phyloP scores from a whole-genome alignment of 2,329 filamentous ascomycete species.

The Xylariaceae sp. region DNA sequence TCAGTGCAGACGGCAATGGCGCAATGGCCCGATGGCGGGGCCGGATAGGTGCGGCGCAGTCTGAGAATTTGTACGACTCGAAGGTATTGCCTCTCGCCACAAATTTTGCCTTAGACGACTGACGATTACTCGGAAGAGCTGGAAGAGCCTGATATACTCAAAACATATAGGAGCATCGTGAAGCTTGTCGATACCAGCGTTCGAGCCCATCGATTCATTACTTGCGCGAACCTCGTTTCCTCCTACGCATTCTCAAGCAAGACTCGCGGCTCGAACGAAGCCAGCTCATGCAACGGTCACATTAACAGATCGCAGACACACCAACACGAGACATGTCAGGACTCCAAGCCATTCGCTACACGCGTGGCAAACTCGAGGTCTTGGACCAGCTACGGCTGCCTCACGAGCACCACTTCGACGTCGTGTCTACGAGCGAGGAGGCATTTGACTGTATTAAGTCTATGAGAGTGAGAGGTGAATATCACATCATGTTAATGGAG shows the following conservation, averaged over 20 bases:
- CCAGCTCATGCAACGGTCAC: neutral
- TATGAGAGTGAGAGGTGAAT: conserved; percentile 65
- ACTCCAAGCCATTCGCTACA: conserved; percentile 75
- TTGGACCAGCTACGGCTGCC: conserved; percentile 81
- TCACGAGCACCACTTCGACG: conserved; percentile 74
- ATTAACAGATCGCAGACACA: neutral
- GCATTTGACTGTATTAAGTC: conserved; percentile 79
- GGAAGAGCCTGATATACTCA: too few relatives aligned
- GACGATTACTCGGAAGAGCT: too few relatives aligned
- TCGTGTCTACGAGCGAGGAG: conserved; percentile 65
- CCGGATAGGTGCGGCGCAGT: conserved; percentile 9
- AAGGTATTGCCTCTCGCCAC: neutral
- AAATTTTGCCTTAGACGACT: neutral
- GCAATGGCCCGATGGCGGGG: conserved; percentile 8
- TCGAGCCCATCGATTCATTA: too few relatives aligned
- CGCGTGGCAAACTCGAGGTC: conserved; percentile 67
- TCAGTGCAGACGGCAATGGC: too few relatives aligned
- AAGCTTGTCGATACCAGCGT: too few relatives aligned
- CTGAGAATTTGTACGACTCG: conserved; percentile 1
- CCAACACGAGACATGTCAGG: conserved; percentile 40
- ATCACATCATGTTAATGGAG: neutral
- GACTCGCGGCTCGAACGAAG: too few relatives aligned
- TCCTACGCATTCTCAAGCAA: too few relatives aligned
- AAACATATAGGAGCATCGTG: too few relatives aligned
- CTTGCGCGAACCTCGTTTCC: too few relatives aligned